Evolutionary conservation across 2,329 filamentous ascomycete species (phyloP), one percentile per base, ranked within the genome.

Genomic region (Colletotrichum tropicale): DNA sequence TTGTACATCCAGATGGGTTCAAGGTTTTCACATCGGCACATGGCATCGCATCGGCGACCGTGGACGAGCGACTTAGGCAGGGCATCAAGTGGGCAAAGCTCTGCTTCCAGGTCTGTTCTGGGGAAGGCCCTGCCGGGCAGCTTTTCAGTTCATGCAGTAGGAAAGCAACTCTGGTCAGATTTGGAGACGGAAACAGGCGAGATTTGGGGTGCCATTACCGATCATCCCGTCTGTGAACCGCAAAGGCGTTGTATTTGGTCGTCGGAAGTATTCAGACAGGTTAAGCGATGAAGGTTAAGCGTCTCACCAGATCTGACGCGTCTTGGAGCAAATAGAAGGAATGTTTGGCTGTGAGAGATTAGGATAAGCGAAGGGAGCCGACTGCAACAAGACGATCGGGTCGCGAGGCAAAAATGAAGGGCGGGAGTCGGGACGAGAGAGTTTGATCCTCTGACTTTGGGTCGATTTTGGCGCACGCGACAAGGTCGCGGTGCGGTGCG

Each of bases 11-110:
- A 38, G 34, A 21, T 30, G 10, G n/a, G 18, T 55, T 69, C 72
- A 75, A 58, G 24, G 69, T 72, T 72, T 72, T 48, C 43, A 43
- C 16, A 28, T 66, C 18, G 62, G 55, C 72, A 71, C 24, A 71
- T 66, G 61, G 61, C 61, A 75, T 66, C 52, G 30, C 58, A 60
- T 70, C 34, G 66, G 55, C 26, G 52, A 18, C 55, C 56, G 36
- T 60, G 13, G 38, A 52, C 15, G 16, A 38, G 52, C 13, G 52
- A 52, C 21, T 7, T 32, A 62, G 10, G 10, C 26, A 62, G 34
- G 56, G n/a, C 56, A 34, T 32, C 36, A 48, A 52, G 56, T 28
- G 26, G 67, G 67, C 56, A 52, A 34, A 62, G 56, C 67, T 62
- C 24, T 34, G n/a, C 34, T 24, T n/a, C 48, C 12, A 28, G 16